Evolutionary conservation across 257 asterid species (phyloP), one percentile per base, ranked within the genome.

Genomic region (Parsonsia alboflavescens): DNA sequence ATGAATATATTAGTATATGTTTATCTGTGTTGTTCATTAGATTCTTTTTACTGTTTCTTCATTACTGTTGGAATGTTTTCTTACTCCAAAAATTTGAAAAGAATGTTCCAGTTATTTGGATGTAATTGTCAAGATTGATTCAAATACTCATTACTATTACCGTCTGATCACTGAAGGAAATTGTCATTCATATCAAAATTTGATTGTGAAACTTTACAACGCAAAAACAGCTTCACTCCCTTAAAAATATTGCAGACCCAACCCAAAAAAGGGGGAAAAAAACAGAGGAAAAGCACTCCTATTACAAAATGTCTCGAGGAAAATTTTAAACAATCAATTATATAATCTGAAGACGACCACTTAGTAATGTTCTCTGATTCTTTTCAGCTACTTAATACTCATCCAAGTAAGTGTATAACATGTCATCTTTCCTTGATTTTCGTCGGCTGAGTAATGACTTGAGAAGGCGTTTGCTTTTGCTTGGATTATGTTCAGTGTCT

Each of bases 401-500:
- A 82, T 94, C 97, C 84, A 94, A 79, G 78, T 92, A 94, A 67
- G 93, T 92, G 80, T 90, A 94, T 53, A 92, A 77, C 57, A 64
- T 84, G 36, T 94, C 98, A 54, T 94, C 98, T 82, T 92, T 90
- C 96, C 90, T 94, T 5, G 97, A 90, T 82, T 89, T 94, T 77
- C 96, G 90, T 59, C 97, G 86, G 85, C 91, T 91, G 30, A 94
- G 96, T 85, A 91, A 81, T 33, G 97, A 83, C 78, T 92, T 92
- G 71, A 94, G 97, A 56, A 94, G 87, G 4, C 95, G 97, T 80
- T 94, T 94, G 67, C 99, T 89, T 78, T 88, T 92, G 92, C 97
- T 89, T 1, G 93, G 85, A 71, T 74, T 77, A 41, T 85, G 88
- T 36, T 90, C 97, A 0, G 73, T 53, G 16, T 89, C 92, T 81